Evolutionary conservation across 2,329 filamentous ascomycete species (phyloP).

Genomic region (Penicillium sp.): DNA sequence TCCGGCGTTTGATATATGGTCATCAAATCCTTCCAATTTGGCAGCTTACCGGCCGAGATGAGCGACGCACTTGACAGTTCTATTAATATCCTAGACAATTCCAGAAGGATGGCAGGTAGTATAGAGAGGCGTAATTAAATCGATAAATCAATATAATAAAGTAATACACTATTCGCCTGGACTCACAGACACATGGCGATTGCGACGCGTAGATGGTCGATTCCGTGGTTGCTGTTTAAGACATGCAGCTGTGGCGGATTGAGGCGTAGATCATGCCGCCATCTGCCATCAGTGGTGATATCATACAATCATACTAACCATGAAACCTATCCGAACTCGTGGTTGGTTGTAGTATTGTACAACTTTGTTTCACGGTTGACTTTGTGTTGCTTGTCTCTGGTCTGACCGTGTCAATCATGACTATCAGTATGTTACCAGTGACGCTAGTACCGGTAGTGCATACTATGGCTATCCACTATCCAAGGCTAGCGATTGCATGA

Average conservation of each 20-base stretch:
- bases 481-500: neutral
- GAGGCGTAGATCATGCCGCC: no score
- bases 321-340: no score
- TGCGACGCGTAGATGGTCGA: neutral
- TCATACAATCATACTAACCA: no score
- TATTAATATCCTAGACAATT: neutral
- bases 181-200: neutral
- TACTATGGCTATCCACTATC: neutral
- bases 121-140: neutral
- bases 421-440: no score
- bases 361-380: no score
- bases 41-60: neutral
- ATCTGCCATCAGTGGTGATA: no score
- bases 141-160: neutral
- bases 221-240: neutral
- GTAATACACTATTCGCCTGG: neutral
- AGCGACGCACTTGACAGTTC: neutral
- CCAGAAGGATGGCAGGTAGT: neutral
- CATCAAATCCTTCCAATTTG: neutral
- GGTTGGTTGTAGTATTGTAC: no score
- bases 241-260: neutral
- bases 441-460: no score
- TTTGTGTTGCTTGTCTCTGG: no score
- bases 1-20: neutral
- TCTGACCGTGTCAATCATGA: no score